These are phyloP conservation scores for Talaromyces sp. DNA, from an alignment of 2,329 filamentous ascomycete species.

Conservation along the genomic window DNA sequence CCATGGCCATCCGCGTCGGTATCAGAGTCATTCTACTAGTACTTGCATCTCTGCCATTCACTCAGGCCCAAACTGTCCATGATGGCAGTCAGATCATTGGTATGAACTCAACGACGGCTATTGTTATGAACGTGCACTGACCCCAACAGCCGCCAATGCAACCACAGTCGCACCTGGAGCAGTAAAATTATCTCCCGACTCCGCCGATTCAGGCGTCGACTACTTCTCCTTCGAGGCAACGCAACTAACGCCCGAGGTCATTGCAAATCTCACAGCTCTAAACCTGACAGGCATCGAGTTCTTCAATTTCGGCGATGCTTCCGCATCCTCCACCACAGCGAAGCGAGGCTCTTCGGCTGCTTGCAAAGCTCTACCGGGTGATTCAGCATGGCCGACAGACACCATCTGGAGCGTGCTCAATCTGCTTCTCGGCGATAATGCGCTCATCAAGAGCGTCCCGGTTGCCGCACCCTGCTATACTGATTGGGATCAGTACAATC, in stretches of 20 bases:
- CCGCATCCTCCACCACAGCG: slow-evolving; percentile 13
- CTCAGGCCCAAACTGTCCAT: neutral
- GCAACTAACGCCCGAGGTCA: slow-evolving; percentile 36
- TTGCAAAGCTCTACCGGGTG: slow-evolving; percentile 26
- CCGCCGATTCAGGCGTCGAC: neutral
- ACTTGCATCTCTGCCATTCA: slow-evolving; percentile 2
- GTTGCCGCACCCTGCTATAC: slow-evolving; percentile 36
- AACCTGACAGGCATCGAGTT: slow-evolving; percentile 31
- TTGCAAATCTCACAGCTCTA: slow-evolving; percentile 32
- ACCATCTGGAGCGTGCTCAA: slow-evolving; percentile 33
- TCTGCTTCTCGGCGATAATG: slow-evolving; percentile 31
- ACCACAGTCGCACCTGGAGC: slow-evolving; percentile 1
- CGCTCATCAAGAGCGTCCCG: slow-evolving; percentile 33
- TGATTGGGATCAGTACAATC: slow-evolving; percentile 31
- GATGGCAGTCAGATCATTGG: slow-evolving; percentile 5
- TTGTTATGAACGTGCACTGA: neutral
- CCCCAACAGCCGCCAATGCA: neutral
- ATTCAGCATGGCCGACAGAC: slow-evolving; percentile 22
- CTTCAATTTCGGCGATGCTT: slow-evolving; percentile 32
- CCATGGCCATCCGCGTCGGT: neutral
- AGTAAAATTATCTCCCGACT: neutral
- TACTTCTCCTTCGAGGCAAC: slow-evolving; percentile 25
- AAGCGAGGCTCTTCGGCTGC: slow-evolving; percentile 42
- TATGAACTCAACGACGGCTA: neutral
- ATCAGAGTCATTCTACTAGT: neutral